Base-by-base conservation (phyloP, 1,284 basidiomycete species). In the Hymenochaete sp. region DNA sequence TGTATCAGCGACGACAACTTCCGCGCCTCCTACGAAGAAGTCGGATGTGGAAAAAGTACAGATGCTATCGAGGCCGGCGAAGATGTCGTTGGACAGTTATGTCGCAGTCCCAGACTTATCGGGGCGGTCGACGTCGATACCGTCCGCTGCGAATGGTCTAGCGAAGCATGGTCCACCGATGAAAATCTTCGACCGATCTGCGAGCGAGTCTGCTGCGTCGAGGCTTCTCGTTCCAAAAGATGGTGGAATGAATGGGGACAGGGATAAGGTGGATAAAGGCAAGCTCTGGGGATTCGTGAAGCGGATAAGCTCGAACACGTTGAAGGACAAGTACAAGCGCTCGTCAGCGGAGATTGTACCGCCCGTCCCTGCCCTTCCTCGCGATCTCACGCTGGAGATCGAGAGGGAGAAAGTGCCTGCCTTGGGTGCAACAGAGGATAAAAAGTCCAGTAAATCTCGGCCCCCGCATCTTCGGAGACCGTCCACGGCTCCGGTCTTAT, bases 261-360 rank as follows among this genome's bases (percentile, higher is more conserved):
- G 13, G 32, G 13, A 35, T n/a, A 35, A n/a, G 32, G 6, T 19
- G 16, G 41, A 47, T 10, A 43, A 42, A 9, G 36, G 45, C 4
- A 50, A 50, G 53, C 60, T 82, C 2, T 83, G 79, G 79, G 78
- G 69, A 57, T 57, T 85, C 37, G 69, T 85, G 67, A 82, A 81
- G 58, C 68, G 78, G 22, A 73, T 84, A 45, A 82, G 79, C 52
- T 71, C 75, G 0, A 76, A 77, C 10, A 77, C 68, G 2, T 60
- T 82, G 33, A 68, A 76, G 47, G 80, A 83, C 14, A 75, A 70
- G 54, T 79, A 72, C 53, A 59, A 63, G 36, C 18, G 51, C 38
- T 39, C 48, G 44, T 24, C 46, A 11, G 36, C 45, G 38, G 39
- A 56, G 36, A 54, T 58, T 19, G 53, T 57, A 2, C 67, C 68